Evolutionary conservation across 2,329 filamentous ascomycete genomes (phyloP).

Genomic region (Diaporthe capsici): DNA sequence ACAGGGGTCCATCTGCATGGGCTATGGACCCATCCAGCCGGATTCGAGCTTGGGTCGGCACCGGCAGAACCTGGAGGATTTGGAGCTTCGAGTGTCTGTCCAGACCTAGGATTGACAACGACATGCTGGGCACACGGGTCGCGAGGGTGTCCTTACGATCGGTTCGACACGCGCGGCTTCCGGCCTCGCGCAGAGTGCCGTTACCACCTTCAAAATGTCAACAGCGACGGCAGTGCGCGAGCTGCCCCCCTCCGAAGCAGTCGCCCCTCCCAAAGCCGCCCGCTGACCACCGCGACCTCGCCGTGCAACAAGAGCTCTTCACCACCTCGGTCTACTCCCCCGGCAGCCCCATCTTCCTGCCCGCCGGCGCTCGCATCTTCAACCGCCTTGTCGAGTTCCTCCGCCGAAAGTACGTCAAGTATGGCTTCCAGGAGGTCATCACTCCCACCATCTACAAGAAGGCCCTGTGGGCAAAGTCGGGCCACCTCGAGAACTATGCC

Average conservation of each 20-base stretch:
- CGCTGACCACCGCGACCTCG: constrained; percentile 72
- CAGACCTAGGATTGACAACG: constrained; percentile 30
- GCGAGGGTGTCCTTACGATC: constrained; percentile 41
- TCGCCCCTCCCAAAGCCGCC: constrained; percentile 46
- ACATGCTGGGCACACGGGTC: constrained; percentile 48
- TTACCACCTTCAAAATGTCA: constrained; percentile 2
- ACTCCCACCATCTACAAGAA: constrained; percentile 94
- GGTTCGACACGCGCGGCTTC: constrained; percentile 9
- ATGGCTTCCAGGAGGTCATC: constrained; percentile 90
- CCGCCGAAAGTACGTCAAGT: constrained; percentile 85
- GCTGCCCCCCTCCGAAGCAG: constrained; percentile 47
- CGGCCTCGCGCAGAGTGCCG: not conserved
- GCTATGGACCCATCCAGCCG: constrained; percentile 1
- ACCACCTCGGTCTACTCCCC: constrained; percentile 85
- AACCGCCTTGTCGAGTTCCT: constrained; percentile 87
- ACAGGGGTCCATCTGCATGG: constrained; percentile 28
- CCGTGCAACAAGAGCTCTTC: constrained; percentile 80
- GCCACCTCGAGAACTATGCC: constrained; percentile 90
- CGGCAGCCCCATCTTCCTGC: constrained; percentile 87
- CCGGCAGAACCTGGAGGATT: not conserved
- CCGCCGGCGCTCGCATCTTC: constrained; percentile 85
- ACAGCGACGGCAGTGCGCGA: constrained; percentile 48
- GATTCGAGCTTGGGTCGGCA: constrained; percentile 13
- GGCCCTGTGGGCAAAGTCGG: constrained; percentile 86
- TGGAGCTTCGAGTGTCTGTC: constrained; percentile 6